These are phyloP conservation scores for Ceriops zippeliana DNA, from an alignment of 345 rosid genomes.

Conservation along the genomic window DNA sequence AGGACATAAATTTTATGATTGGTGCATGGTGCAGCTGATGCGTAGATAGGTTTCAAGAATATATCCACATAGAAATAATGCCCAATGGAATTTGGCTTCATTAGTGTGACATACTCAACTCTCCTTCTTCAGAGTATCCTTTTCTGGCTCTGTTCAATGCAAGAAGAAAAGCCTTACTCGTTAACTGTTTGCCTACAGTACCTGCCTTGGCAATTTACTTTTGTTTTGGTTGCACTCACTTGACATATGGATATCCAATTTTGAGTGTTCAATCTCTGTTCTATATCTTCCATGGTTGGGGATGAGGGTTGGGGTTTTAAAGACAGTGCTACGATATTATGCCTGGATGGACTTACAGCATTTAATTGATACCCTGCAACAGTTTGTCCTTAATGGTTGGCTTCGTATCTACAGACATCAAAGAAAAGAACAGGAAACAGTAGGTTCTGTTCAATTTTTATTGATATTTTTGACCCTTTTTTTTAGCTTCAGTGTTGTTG, in stretches of 20 bases:
- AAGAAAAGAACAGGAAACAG: slow-evolving; percentile 84
- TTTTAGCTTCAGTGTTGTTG: neutral
- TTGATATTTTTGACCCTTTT: neutral
- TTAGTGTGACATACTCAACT: too few relatives aligned
- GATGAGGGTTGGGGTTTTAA: neutral
- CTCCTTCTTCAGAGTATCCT: too few relatives aligned
- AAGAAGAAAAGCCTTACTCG: too few relatives aligned
- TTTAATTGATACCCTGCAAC: neutral
- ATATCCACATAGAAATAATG: neutral
- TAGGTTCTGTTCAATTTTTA: slow-evolving; percentile 19
- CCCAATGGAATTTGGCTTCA: neutral
- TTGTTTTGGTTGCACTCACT: too few relatives aligned
- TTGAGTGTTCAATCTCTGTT: too few relatives aligned
- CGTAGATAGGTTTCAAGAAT: neutral
- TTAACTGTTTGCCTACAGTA: too few relatives aligned
- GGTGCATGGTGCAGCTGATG: neutral
- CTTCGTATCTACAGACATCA: slow-evolving; percentile 79
- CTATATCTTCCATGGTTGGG: too few relatives aligned
- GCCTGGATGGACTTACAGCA: too few relatives aligned
- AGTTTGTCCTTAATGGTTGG: slow-evolving; percentile 90
- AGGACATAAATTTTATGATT: neutral
- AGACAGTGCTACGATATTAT: slow-evolving; percentile 15
- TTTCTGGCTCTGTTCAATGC: too few relatives aligned
- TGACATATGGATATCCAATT: too few relatives aligned
- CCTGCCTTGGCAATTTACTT: too few relatives aligned